Base-by-base conservation (phyloP, 306 rosid species). In the Pterocarpus macrocarpus region DNA sequence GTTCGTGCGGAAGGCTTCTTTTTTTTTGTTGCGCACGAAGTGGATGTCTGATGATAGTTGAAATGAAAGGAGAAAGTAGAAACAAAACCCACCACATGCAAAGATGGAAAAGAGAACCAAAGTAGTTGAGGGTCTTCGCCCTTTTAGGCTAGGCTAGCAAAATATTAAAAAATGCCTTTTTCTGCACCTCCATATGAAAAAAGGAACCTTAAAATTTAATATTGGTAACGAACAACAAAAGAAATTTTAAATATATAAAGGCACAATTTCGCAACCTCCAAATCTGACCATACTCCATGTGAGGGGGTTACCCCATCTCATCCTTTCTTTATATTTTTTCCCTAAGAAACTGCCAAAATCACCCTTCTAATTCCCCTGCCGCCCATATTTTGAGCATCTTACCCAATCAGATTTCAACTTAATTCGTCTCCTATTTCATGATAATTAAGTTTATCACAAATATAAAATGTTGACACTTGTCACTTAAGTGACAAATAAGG, bases 241-340 rank as follows among this genome's bases (percentile, higher is more conserved):
- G 1, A 64, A 44, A 75, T 8, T 52, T 79, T 64, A 79, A 52
- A 71, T 82, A 74, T 73, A 6, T 34, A 61, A 87, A 52, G 80
- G 59, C 71, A 79, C 78, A 80, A 85, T 78, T 84, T 71, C 73
- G 80, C 52, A 83, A 71, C 72, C 86, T 87, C 92, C 89, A 88
- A 87, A 82, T 80, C 88, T 83, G 92, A 88, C 92, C 89, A 78
- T 73, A 55, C 84, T 86, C 92, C 98, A 94, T 92, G 98, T 94
- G 97, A 91, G 41, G 73, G 28, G 85, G 88, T 78, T 89, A 71
- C 87, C 91, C 89, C 86, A 78, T 82, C 84, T 39, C 69, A 32
- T 56, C 34, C 3, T 79, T 86, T 84, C 38, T 77, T 61, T 41
- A 71, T 75, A 75, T 8, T 75, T 78, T 75, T 80, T 84, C 44